phyloP scores from a whole-genome alignment of 2,329 filamentous ascomycete genomes.

The Colletotrichum spinosum region DNA sequence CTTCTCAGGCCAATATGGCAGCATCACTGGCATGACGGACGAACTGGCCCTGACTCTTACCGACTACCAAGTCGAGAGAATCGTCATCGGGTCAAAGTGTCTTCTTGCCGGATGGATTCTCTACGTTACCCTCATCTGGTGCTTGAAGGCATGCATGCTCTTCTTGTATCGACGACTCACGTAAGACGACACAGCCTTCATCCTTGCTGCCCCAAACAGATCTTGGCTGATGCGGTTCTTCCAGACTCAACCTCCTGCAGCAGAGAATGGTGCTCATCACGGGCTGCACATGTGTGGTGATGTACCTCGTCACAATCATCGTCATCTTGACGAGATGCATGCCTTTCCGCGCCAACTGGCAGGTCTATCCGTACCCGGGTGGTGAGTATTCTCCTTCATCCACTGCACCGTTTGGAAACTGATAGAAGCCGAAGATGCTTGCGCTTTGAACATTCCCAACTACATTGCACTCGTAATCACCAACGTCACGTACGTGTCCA shows the following conservation, averaged over 20 bases:
- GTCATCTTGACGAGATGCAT: slow-evolving; percentile 40
- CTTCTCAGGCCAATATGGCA: slow-evolving; percentile 43
- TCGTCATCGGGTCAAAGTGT: slow-evolving; percentile 41
- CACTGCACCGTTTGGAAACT: background rate
- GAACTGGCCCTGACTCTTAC: slow-evolving; percentile 36
- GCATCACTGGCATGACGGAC: slow-evolving; percentile 41
- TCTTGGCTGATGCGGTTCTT: background rate
- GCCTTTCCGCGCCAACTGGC: slow-evolving; percentile 42
- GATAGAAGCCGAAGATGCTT: slow-evolving; percentile 36
- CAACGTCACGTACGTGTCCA: slow-evolving; percentile 39
- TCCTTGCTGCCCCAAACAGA: too few relatives aligned
- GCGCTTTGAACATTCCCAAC: slow-evolving; percentile 37
- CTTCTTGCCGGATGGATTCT: slow-evolving; percentile 52
- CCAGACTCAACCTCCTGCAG: slow-evolving; percentile 40
- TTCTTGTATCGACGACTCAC: slow-evolving; percentile 49
- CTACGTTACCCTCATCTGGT: slow-evolving; percentile 56
- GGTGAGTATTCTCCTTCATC: slow-evolving; percentile 20
- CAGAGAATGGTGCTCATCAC: slow-evolving; percentile 38
- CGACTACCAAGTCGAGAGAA: slow-evolving; percentile 30
- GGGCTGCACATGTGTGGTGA: slow-evolving; percentile 33
- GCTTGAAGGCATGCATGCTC: slow-evolving; percentile 55
- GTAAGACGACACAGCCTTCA: background rate
- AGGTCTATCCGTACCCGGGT: slow-evolving; percentile 42
- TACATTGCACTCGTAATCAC: slow-evolving; percentile 41
- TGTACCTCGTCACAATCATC: slow-evolving; percentile 39